A percentile compares a stretch with the other conserved stretches of the same genome.
Evolutionary conservation across 768 basidiomycete genomes (phyloP).

Genomic region (Rhodotorula diobovata): DNA sequence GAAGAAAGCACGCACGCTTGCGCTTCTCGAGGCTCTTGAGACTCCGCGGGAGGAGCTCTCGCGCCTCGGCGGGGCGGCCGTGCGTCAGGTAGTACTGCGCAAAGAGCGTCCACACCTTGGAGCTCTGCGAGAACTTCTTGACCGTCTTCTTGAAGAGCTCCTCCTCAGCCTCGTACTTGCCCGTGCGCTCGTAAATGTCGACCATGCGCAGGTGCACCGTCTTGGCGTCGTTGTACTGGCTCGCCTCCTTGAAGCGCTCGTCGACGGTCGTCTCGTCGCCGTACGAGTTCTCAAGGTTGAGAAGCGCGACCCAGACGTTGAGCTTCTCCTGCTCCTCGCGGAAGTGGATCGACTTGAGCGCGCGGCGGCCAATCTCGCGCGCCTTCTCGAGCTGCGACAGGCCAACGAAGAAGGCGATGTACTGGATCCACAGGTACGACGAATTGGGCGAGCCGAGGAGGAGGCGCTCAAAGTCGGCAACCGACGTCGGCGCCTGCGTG

Average conservation of each 20-base stretch:
- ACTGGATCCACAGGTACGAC: conserved; percentile 97
- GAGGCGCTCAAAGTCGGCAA: conserved; percentile 87
- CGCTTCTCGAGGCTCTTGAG: conserved; percentile 86
- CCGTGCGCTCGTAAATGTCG: conserved; percentile 74
- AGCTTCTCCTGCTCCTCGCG: conserved; percentile 92
- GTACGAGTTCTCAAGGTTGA: conserved; percentile 90
- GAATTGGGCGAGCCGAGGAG: conserved; percentile 93
- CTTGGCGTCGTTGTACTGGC: conserved; percentile 84
- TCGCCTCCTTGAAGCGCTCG: conserved; percentile 80
- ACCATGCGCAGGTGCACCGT: conserved; percentile 80
- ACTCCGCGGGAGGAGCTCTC: conserved; percentile 78
- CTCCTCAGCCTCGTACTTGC: conserved; percentile 81
- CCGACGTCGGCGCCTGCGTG: conserved; percentile 77
- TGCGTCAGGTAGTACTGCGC: conserved; percentile 73
- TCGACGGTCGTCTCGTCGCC: conserved; percentile 79
- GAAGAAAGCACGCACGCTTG: conserved; percentile 64
- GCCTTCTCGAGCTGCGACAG: conserved; percentile 96
- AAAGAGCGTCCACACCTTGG: conserved; percentile 88
- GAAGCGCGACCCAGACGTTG: conserved; percentile 93
- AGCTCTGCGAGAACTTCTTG: conserved; percentile 91
- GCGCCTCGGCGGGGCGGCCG: conserved; percentile 70
- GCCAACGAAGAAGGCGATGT: conserved; percentile 97
- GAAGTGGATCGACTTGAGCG: conserved; percentile 81
- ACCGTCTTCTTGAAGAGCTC: conserved; percentile 79
- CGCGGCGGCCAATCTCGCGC: conserved; percentile 75